Conservation (phyloP, 768 basidiomycete species). For the Russula dissimulans region DNA sequence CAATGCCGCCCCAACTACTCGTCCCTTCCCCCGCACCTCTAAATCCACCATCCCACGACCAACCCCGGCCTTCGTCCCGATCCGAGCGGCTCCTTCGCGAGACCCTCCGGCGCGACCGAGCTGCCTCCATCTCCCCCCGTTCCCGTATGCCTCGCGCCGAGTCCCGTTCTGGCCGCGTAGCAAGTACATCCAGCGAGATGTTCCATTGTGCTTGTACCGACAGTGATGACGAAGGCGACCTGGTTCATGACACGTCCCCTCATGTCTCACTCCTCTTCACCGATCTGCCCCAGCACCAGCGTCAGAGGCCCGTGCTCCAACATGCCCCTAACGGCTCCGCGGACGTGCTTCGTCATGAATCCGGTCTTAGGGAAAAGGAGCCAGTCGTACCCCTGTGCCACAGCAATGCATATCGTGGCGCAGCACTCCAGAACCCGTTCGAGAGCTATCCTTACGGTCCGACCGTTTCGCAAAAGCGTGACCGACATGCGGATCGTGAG, state of each 20-base stretch:
- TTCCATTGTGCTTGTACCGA: constrained; percentile 21
- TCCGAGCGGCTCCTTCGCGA: constrained; percentile 50
- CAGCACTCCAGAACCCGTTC: constrained; percentile 42
- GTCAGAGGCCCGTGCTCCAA: constrained; percentile 9
- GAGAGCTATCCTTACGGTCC: constrained; percentile 39
- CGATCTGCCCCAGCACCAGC: constrained; percentile 2
- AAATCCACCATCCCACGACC: constrained; percentile 16
- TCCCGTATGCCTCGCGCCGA: constrained; percentile 16
- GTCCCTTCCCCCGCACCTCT: constrained; percentile 19
- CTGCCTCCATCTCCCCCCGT: constrained; percentile 24
- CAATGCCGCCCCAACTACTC: constrained; percentile 29
- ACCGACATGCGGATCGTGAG: constrained; percentile 14
- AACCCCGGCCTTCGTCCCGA: constrained; percentile 37
- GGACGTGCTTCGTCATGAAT: constrained; percentile 16
- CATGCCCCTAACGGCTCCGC: constrained; percentile 18
- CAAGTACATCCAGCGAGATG: constrained; percentile 14
- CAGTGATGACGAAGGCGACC: constrained; percentile 25
- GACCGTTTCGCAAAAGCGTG: constrained; percentile 22
- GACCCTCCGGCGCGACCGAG: constrained; percentile 40
- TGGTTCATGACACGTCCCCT: constrained; percentile 25
- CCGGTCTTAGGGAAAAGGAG: constrained; percentile 22
- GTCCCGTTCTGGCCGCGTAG: constrained; percentile 6
- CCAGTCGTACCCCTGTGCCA: neutral
- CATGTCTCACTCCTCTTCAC: constrained; percentile 24
- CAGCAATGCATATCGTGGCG: constrained; percentile 35